Base-by-base conservation (phyloP, 2,329 filamentous ascomycete species). In the Microsporum ferrugineum region DNA sequence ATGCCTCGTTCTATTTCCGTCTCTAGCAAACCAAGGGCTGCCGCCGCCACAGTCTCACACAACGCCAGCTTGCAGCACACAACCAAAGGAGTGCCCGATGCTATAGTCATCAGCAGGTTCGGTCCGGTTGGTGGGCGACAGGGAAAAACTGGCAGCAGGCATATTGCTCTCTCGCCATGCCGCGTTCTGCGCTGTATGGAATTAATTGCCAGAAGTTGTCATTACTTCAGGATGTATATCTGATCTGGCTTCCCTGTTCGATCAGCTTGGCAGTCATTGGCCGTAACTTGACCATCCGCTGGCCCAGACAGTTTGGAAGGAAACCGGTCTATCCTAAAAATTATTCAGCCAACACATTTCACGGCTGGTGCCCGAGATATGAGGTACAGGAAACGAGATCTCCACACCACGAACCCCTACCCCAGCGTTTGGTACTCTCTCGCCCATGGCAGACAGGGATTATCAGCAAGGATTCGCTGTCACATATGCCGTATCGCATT, bases 391-490 rank as follows among this genome's bases (percentile, higher is more conserved):
- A 55, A 55, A 34, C 33, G 33, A 36, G 51, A 36, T 36, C 51
- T 55, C 51, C 51, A 55, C 51, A 55, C 5, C 29, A 34, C 51
- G 33, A 55, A 55, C 33, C 51, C 51, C 51, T 55, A 55, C 51
- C 51, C 51, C 33, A 12, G 51, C 51, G 51, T 55, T 31, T 55
- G 51, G 51, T 55, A 23, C 51, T 55, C 7, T 55, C n/a, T 34
- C 51, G 51, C 51, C 51, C 51, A 55, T 55, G 51, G 51, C 51
- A 55, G n/a, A 36, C 51, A 55, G 51, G 51, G 51, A 55, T 55
- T 17, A 12, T 33, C n/a, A 12, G 23, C 51, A n/a, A 36, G 51
- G 51, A 17, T 34, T 29, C 36, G 31, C 51, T 55, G 51, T 55
- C 51, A 55, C 33, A 55, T 17, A 55, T 55, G 33, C 31, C 14